These are phyloP conservation scores for Cercospora sojina DNA, from an alignment of 2,329 filamentous ascomycete genomes.

Conservation along the genomic window DNA sequence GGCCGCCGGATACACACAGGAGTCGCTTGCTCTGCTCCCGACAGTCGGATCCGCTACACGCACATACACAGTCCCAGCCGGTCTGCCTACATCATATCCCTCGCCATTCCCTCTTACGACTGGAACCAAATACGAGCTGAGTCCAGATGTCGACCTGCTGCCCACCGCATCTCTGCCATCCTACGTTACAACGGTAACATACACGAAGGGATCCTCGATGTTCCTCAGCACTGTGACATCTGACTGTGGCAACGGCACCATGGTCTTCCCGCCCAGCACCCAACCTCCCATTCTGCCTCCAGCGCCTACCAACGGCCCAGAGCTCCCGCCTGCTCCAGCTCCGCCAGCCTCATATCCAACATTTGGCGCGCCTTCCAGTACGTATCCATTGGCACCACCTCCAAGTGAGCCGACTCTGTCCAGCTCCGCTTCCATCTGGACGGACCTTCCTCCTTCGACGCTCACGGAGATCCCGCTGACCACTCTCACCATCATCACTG, in stretches of 20 bases:
- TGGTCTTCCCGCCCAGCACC: slow-evolving; percentile 1
- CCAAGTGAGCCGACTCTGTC: neutral
- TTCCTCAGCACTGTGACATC: neutral
- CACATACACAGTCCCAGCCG: neutral
- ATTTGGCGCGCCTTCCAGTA: neutral
- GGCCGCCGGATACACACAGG: slow-evolving; percentile 1
- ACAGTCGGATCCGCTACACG: slow-evolving; percentile 1
- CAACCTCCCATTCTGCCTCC: neutral
- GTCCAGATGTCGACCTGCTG: neutral
- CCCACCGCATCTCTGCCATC: slow-evolving; percentile 4
- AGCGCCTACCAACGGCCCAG: neutral
- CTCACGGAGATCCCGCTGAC: neutral
- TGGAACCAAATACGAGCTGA: neutral
- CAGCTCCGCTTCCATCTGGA: neutral
- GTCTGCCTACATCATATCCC: neutral
- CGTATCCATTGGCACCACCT: neutral
- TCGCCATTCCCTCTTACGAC: slow-evolving; percentile 4
- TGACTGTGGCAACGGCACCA: slow-evolving; percentile 7
- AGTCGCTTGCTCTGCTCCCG: neutral
- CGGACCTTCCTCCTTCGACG: neutral
- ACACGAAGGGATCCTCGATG: neutral
- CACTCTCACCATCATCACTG: slow-evolving; percentile 5
- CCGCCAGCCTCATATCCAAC: neutral
- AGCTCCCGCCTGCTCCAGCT: neutral
- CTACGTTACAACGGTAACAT: slow-evolving; percentile 10